Percentiles rank a stretch among this genome's conserved stretches.
Conservation (phyloP, 2,329 filamentous ascomycete genomes). For the Geoglossum cookeanum region DNA sequence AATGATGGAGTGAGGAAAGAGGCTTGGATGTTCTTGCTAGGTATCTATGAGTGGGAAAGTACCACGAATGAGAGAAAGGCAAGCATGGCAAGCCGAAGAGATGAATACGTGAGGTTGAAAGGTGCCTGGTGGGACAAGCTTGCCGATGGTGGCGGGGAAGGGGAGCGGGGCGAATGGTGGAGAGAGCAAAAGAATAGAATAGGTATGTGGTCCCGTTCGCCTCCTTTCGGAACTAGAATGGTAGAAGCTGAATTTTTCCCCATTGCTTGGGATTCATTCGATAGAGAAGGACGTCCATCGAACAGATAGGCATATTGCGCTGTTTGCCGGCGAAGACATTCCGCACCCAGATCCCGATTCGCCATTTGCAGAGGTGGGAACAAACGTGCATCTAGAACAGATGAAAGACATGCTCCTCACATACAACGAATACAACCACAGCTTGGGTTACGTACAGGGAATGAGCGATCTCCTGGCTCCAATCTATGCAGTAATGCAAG, state of each 20-base stretch:
- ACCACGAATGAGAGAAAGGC: conserved; percentile 68
- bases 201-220: conserved; percentile 40
- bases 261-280: conserved; percentile 33
- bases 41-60: conserved; percentile 86
- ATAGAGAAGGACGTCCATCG: conserved; percentile 96
- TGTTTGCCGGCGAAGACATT: conserved; percentile 90
- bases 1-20: conserved; percentile 90
- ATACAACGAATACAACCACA: conserved; percentile 94
- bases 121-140: conserved; percentile 92
- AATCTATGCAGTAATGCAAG: conserved; percentile 92
- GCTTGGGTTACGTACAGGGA: conserved; percentile 91
- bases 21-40: conserved; percentile 86
- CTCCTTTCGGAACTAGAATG: neutral
- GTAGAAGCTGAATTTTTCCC: conserved; percentile 26
- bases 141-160: conserved; percentile 59
- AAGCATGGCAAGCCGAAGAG: conserved; percentile 64
- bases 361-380: conserved; percentile 79
- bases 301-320: conserved; percentile 83
- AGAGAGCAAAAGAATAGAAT: conserved; percentile 84
- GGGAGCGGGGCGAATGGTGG: conserved; percentile 87
- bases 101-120: conserved; percentile 89
- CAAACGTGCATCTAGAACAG: conserved; percentile 94
- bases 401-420: conserved; percentile 98
- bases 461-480: conserved; percentile 96
- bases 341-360: conserved; percentile 93